Base-by-base conservation (phyloP, 2,329 filamentous ascomycete species). In the Chalaropsis ovoidea region DNA sequence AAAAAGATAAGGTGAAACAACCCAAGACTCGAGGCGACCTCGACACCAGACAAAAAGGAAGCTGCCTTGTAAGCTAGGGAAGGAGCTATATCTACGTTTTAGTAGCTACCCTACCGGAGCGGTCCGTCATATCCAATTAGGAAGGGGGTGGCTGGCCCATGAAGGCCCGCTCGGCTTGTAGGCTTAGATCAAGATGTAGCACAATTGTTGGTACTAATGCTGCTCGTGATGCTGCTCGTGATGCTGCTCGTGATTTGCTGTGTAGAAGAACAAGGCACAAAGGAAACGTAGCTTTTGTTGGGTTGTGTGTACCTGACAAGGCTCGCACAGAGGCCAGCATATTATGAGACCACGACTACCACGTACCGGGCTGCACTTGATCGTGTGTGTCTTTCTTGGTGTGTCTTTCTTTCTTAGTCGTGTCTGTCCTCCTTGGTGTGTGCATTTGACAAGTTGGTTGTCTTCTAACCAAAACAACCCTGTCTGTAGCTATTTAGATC, bases 1-100 rank as follows among this genome's bases (percentile, higher is more conserved):
- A 49, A 49, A 56, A 56, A 56, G 49, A 56, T 56, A 31, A 56
- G 49, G 49, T 56, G 49, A 56, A 56, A 56, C 49, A 56, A 2
- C 22, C 24, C 13, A 27, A 24, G 15, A 56, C 42, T 43, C 17
- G 42, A 43, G 42, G 3, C 42, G 42, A 43, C 42, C 42, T 43
- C 42, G 22, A 17, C 49, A 56, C 49, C 27, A 56, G 49, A 56
- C 24, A 31, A 31, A 4, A 35, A n/a, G 42, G 42, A 13, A 43
- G 13, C 42, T 43, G 3, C 42, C 42, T n/a, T 43, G 42, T 10
- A 43, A 43, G 49, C 49, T 7, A 56, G 49, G 49, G 49, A 35
- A 56, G 49, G 49, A 56, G 13, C 15, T 24, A 10, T 56, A 5
- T 3, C 49, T 22, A 10, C 17, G 8, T 17, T 49, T 8, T 49